A percentile compares a stretch with the other conserved stretches of the same genome.
phyloP scores from a whole-genome alignment of 23 red algal genomes.

The Gracilaria vermiculophylla region DNA sequence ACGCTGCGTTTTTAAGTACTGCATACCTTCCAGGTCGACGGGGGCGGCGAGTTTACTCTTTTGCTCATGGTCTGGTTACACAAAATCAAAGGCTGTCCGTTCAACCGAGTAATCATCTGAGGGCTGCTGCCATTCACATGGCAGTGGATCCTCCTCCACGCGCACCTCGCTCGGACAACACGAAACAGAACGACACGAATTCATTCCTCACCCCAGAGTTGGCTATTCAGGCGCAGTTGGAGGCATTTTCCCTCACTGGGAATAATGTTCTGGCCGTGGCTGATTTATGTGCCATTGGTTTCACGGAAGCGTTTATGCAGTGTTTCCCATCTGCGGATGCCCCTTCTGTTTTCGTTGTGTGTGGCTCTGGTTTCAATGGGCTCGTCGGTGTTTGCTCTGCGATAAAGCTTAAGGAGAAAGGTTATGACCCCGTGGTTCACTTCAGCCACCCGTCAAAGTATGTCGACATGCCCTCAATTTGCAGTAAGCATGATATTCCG shows the following conservation, averaged over 20 bases:
- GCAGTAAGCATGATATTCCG: constrained; percentile 15
- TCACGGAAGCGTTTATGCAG: constrained; percentile 50
- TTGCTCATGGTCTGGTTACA: background rate
- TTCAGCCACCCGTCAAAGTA: constrained; percentile 23
- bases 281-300: constrained; percentile 18
- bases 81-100: background rate
- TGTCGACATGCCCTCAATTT: background rate
- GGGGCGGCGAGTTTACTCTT: background rate
- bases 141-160: background rate
- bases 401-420: constrained; percentile 11
- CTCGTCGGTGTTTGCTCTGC: constrained; percentile 35
- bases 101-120: background rate
- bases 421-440: constrained; percentile 45
- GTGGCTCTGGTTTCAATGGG: constrained; percentile 49
- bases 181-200: background rate
- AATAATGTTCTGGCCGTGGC: background rate
- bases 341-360: constrained; percentile 28
- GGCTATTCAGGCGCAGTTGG: background rate
- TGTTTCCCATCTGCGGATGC: constrained; percentile 1
- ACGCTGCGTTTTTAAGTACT: background rate
- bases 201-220: background rate
- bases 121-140: background rate
- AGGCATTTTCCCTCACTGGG: background rate
- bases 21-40: background rate
- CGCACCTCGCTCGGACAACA: background rate